phyloP scores from a whole-genome alignment of 371 early-diverging fungal genomes.

The Haplosporangium sp. region DNA sequence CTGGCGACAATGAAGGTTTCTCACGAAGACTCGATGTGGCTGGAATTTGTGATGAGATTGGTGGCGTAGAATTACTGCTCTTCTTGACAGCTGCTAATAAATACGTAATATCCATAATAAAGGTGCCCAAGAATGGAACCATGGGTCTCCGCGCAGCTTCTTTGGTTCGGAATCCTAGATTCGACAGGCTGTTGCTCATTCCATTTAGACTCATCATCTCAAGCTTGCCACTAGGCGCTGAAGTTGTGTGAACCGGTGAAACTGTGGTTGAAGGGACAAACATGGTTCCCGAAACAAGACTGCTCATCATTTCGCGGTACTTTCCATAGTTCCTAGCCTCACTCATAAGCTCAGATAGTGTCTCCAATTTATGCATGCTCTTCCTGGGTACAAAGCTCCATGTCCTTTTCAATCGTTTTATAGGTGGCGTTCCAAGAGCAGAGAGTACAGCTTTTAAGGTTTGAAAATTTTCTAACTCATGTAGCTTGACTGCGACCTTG shows the following conservation, averaged over 20 bases:
- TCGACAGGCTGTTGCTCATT: conserved; percentile 26
- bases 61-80: conserved; percentile 19
- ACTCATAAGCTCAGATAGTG: conserved; percentile 72
- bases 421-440: conserved; percentile 81
- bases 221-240: conserved; percentile 52
- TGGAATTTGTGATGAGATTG: conserved; percentile 39
- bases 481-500: conserved; percentile 75
- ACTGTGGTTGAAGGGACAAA: conserved; percentile 16
- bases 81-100: conserved; percentile 74
- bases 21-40: conserved; percentile 44
- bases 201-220: conserved; percentile 58
- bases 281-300: conserved; percentile 33
- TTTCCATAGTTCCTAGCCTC: conserved; percentile 79
- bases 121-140: conserved; percentile 83
- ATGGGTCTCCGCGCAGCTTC: conserved; percentile 64
- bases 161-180: conserved; percentile 32
- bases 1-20: conserved; percentile 3
- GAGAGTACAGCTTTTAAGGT: conserved; percentile 80
- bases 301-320: conserved; percentile 74
- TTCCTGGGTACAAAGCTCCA: conserved; percentile 82
- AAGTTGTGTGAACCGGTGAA: conserved; percentile 37
- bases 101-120: conserved; percentile 86
- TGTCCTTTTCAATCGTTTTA: conserved; percentile 79
- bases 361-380: conserved; percentile 68
- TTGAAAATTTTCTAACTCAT: conserved; percentile 79